A percentile compares a stretch with the other conserved stretches of the same genome.
phyloP scores from a whole-genome alignment of 2,329 filamentous ascomycete species.

The Cladophialophora exuberans region DNA sequence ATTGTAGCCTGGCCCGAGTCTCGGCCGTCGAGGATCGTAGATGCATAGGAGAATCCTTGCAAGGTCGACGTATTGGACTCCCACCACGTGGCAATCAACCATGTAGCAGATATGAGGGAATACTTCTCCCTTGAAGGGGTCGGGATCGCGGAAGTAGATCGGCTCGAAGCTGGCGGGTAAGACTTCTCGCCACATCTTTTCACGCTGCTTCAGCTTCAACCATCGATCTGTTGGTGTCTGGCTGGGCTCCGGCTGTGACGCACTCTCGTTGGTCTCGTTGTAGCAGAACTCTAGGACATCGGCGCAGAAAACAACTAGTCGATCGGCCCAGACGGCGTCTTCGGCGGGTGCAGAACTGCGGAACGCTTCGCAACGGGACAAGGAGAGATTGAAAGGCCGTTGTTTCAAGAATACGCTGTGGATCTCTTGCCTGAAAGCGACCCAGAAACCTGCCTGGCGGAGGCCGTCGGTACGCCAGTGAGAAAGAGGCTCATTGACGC shows the following conservation, averaged over 20 bases:
- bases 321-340: conserved; percentile 51
- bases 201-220: conserved; percentile 39
- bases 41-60: conserved; percentile 60
- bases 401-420: conserved; percentile 51
- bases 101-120: conserved; percentile 65
- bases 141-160: conserved; percentile 52
- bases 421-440: conserved; percentile 55
- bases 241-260: neutral
- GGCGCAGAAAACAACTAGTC: conserved; percentile 64
- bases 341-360: conserved; percentile 40
- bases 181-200: conserved; percentile 15
- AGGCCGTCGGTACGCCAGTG: conserved; percentile 36
- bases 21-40: conserved; percentile 59
- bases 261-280: conserved; percentile 25
- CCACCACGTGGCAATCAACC: conserved; percentile 62
- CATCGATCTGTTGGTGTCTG: conserved; percentile 53
- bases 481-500: neutral
- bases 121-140: conserved; percentile 41
- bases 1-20: conserved; percentile 45
- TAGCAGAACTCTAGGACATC: conserved; percentile 68
- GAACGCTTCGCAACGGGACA: conserved; percentile 44
- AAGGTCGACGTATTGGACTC: conserved; percentile 63
- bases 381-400: conserved; percentile 41
- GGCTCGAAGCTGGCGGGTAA: conserved; percentile 58
- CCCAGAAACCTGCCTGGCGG: conserved; percentile 51